Conservation (phyloP, 208 protist species). For the Wallacemonas collosoma region DNA sequence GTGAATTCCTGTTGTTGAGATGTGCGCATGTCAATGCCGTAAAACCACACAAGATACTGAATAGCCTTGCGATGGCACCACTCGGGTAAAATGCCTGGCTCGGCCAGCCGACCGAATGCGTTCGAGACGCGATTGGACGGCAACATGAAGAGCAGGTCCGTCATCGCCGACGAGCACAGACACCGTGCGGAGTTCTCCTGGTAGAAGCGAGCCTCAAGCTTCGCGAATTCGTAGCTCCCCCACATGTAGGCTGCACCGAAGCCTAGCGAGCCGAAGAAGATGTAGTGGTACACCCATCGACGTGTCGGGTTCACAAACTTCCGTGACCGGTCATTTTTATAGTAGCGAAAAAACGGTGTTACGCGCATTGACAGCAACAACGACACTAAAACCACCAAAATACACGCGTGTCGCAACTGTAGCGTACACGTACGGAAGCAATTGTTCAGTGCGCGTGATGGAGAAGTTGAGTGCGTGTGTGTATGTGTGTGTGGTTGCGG, state of each 20-base stretch:
- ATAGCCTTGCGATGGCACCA: constrained; percentile 54
- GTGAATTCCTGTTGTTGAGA: constrained; percentile 33
- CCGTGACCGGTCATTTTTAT: constrained; percentile 45
- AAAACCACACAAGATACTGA: constrained; percentile 49
- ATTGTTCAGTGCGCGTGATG: background rate
- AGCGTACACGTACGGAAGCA: background rate
- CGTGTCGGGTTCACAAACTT: constrained; percentile 62
- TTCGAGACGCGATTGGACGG: constrained; percentile 73
- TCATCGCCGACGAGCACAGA: constrained; percentile 58
- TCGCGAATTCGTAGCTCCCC: constrained; percentile 58
- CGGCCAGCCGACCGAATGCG: constrained; percentile 42
- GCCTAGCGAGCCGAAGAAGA: constrained; percentile 35
- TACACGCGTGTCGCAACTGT: background rate
- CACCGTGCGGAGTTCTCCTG: constrained; percentile 29
- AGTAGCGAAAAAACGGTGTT: constrained; percentile 38
- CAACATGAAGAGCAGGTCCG: constrained; percentile 67
- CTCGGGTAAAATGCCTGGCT: constrained; percentile 37
- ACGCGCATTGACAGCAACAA: constrained; percentile 18
- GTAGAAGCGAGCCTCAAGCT: constrained; percentile 57
- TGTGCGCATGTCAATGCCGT: constrained; percentile 54
- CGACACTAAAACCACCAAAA: constrained; percentile 12
- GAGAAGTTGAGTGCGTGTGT: background rate
- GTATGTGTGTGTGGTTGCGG: background rate
- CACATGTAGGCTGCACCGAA: constrained; percentile 35
- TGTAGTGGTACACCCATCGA: constrained; percentile 79